phyloP scores from a whole-genome alignment of 139 green algal genomes.

The Mesotaenium endlicherianum region DNA sequence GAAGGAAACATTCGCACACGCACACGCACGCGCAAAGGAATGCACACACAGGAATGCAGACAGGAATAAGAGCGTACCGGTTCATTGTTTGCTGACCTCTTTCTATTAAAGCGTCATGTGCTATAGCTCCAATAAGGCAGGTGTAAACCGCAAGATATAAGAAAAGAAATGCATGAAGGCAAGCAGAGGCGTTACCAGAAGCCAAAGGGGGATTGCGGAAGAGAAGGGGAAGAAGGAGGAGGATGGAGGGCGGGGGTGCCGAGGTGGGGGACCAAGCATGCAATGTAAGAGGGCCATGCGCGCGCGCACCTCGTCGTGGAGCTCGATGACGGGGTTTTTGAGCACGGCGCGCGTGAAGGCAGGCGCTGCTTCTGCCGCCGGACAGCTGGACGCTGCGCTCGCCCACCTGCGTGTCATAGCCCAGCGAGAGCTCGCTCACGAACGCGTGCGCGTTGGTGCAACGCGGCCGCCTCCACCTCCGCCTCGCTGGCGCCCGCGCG shows the following conservation, averaged over 20 bases:
- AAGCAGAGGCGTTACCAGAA: not conserved
- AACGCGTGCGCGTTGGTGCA: slow-evolving; percentile 76
- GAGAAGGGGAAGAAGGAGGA: not conserved
- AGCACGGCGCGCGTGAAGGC: slow-evolving; percentile 73
- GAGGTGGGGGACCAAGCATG: not conserved
- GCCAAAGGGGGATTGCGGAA: not conserved
- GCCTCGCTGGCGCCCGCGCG: slow-evolving; percentile 56
- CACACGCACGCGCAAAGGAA: not conserved
- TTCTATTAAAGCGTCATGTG: too few relatives aligned
- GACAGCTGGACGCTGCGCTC: slow-evolving; percentile 5
- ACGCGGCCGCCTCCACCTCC: slow-evolving; percentile 73
- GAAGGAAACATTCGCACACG: not conserved
- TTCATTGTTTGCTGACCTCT: too few relatives aligned
- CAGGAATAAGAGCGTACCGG: not conserved
- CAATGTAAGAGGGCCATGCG: not conserved
- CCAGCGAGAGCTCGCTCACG: slow-evolving; percentile 59
- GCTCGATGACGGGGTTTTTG: slow-evolving; percentile 65
- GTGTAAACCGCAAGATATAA: too few relatives aligned
- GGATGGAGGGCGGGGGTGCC: not conserved
- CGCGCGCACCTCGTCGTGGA: not conserved
- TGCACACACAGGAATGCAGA: not conserved
- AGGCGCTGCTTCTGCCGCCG: slow-evolving; percentile 77
- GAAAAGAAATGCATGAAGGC: not conserved
- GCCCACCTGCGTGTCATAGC: slow-evolving; percentile 59
- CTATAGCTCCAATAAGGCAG: too few relatives aligned